Evolutionary conservation across 176 grass and related monocot genomes (phyloP), one percentile per base, ranked within the genome.

Genomic region (Tillandsia leiboldiana): DNA sequence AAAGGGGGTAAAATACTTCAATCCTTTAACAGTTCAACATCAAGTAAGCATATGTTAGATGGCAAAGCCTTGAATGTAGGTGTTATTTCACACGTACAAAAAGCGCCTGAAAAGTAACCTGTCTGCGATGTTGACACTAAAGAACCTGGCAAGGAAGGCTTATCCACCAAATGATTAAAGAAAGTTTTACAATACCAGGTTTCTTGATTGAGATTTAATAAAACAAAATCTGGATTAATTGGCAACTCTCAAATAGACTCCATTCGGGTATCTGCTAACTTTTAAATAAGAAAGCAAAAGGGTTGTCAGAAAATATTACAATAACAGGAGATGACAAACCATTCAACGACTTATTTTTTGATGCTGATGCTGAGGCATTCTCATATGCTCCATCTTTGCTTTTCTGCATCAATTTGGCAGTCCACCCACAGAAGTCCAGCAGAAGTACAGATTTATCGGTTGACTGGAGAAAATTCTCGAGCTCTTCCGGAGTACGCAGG

Each of bases 351-450:
- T 71, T 49, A 78, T 70, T 89, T 53, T 75, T 78, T 51, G 73
- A 82, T 20, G 65, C 15, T 51, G 73, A 82, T 20, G 65, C 15
- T 71, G 77, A 75, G 63, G 61, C 54, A 47, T 18, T 74, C 33
- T 78, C 85, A 57, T 74, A 66, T 64, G 73, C 86, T 77, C 70
- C 69, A 65, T 88, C 85, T 66, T 75, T 77, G 28, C 78, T 81
- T 63, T 62, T 75, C 58, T 76, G 69, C 71, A 82, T 79, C 70
- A 87, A 76, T 81, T 70, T 75, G 51, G 74, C 74, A 72, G 91
- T 87, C 93, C 89, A 97, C 57, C 88, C 93, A 81, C 89, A 97
- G 17, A 89, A 83, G 66, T 96, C 93, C 71, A 86, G 81, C 23
- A 92, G 77, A 76, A 96, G 64, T 73, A 96, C 50, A 79, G 88